Evolutionary conservation across 1,284 basidiomycete species (phyloP).

Genomic region (Apiotrichum mycotoxinovorans): DNA sequence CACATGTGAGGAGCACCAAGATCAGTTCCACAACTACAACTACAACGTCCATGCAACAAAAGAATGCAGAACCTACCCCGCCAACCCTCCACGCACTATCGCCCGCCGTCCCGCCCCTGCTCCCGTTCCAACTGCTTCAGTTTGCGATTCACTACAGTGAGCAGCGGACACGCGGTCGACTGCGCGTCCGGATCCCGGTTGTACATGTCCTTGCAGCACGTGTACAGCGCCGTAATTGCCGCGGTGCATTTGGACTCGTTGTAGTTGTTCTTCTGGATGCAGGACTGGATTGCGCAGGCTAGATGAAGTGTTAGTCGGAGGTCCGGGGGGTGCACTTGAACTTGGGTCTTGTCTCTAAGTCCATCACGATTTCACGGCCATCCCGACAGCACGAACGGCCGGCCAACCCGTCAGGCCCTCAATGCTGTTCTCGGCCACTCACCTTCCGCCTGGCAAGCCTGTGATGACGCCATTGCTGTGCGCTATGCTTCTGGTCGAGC

Average conservation of each 20-base stretch:
- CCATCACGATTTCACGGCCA: too few species aligned
- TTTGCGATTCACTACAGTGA: slow-evolving; percentile 32
- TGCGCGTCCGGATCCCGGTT: slow-evolving; percentile 14
- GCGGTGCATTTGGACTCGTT: slow-evolving; percentile 37
- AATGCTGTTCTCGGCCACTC: too few species aligned
- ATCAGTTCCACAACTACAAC: too few species aligned
- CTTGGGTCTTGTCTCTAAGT: too few species aligned
- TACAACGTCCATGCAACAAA: too few species aligned
- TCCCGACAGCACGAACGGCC: too few species aligned
- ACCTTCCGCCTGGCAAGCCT: slow-evolving; percentile 6
- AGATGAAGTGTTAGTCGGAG: not conserved
- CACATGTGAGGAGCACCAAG: too few species aligned
- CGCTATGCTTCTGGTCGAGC: not conserved
- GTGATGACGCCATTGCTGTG: not conserved
- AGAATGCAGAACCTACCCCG: too few species aligned
- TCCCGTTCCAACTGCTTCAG: slow-evolving; percentile 33
- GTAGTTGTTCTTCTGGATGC: slow-evolving; percentile 38
- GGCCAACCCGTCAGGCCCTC: too few species aligned
- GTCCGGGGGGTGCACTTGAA: not conserved
- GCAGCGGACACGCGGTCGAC: slow-evolving; percentile 37
- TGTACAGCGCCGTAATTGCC: slow-evolving; percentile 35
- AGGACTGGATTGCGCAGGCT: slow-evolving; percentile 47
- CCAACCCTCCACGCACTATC: too few species aligned
- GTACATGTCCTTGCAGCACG: slow-evolving; percentile 44
- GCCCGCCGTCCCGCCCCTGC: not conserved